Evolutionary conservation across 345 rosid genomes (phyloP), one percentile per base, ranked within the genome.

Genomic region (Trapa incisa): DNA sequence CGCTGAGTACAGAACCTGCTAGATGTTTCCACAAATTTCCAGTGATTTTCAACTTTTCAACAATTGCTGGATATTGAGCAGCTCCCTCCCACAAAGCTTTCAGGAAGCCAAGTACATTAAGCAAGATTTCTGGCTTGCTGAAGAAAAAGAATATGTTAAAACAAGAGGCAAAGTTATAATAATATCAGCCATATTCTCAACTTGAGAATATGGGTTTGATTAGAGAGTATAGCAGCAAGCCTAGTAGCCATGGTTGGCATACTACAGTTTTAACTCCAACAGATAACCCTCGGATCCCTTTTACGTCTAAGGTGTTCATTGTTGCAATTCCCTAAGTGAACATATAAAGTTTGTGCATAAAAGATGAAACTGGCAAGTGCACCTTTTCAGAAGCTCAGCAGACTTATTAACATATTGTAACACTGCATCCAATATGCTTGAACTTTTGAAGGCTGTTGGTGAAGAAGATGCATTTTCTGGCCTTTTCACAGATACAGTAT

Each of bases 31-130:
- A 94, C 76, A 89, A 82, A 67, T 54, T 75, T 58, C 76, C 79
- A 65, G 86, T 83, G 65, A 67, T 76, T 76, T 83, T 87, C 42
- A 94, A 69, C 63, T 68, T 63, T 50, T 86, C 89, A 82, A 89
- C 67, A 65, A 87, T 71, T 69, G 73, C 61, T 1, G 72, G 73
- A 71, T 86, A 91, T 29, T 80, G 91, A 68, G 76, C 87, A 77
- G 93, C 97, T 71, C 92, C 96, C 79, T 89, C 91, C 97, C 99
- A 94, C 78, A 87, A 77, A 60, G 92, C 79, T 86, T 87, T 94
- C 50, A 94, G 80, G 79, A 94, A 81, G 74, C 82, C 76, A 68
- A 91, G 83, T 62, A 85, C 70, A 75, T 73, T 67, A 72, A 89
- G 82, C 76, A 89, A 76, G 63, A 80, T 52, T 52, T 75, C 61